Base-by-base conservation (phyloP, 129 eudicot genomes). In the Rutidosis leptorrhynchoides region DNA sequence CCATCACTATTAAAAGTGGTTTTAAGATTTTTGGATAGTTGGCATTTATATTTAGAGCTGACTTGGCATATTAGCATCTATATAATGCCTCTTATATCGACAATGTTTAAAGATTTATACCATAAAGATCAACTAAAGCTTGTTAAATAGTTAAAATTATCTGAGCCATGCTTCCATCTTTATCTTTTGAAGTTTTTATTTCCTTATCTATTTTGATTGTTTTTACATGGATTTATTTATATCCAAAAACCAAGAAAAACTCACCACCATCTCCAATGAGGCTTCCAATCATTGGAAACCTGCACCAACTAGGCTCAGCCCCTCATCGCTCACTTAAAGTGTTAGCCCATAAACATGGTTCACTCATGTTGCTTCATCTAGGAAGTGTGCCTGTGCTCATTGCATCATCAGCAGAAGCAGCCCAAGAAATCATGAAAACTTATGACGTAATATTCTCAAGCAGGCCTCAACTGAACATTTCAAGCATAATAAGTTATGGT, bases 211-310 rank as follows among this genome's bases (percentile, higher is more conserved):
- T 45, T 5, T 45, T 45, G 52, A 42, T 80, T 48, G 9, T 70
- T 4, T 22, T 7, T 56, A 70, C 53, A 60, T 9, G 71, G 57
- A 8, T 58, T 24, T 49, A 24, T 23, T 14, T 32, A 7, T 17
- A 55, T 40, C 15, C 33, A 0, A 35, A 33, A 33, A 17, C 45
- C 25, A 23, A 21, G 17, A 57, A 35, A 53, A 69, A 74, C 53
- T 28, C 12, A 22, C 84, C 81, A 27, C 84, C 81, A 10, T 80
- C 84, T 2, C 84, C 84, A 1, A 9, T 21, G 60, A 80, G 60
- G 59, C 81, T 80, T 10, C 84, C 78, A 35, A 57, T 80, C 5
- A 57, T 80, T n/a, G n/a, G 81, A 32, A 59, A 82, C 68, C 75
- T 82, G 16, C 83, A 73, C 43, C 77, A 73, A 43, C 49, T 78